Base-by-base conservation (phyloP, 2,329 filamentous ascomycete genomes). In the Diplodia intermedia region DNA sequence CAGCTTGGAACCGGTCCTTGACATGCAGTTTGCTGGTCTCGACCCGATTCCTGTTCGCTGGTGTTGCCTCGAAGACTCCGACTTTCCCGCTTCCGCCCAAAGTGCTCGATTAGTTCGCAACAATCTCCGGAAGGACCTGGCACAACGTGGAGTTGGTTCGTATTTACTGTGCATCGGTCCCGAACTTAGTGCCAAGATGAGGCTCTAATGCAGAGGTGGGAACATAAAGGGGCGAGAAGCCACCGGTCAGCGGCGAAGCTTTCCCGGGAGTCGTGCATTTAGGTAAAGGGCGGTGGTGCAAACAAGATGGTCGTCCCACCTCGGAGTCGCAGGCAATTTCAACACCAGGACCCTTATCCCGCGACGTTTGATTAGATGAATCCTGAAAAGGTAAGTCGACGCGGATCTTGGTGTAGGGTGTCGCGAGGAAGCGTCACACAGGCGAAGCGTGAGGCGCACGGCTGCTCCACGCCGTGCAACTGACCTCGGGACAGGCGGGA, bases 101-200 rank as follows among this genome's bases (percentile, higher is more conserved):
- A 33, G 15, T 36, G 12, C 11, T 29, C 18, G 29, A n/a, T 8
- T 43, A 49, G 56, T 26, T 38, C 56, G 20, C 4, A 12, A 3
- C 11, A 63, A 63, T 63, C 31, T 63, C 60, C 43, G 15, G 31
- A 52, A 63, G 60, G 60, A 63, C 60, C 60, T 63, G 29, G 31
- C 18, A 63, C 60, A 23, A 43, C 60, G 36, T 38, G 11, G 9
- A 26, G 43, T 52, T 2, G n/a, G 23, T n/a, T 52, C 60, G 57
- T 63, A 52, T 52, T 52, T 4, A n/a, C 31, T 63, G 23, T 62
- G 18, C 57, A 11, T 50, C 57, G 6, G 9, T 40, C 23, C 20
- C 57, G 49, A 23, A 50, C 18, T 12, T 29, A 62, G 29, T 29
- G 11, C 20, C 4, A 26, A n/a, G 15, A 20, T 18, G 40, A 15